Evolutionary conservation across 257 asterid genomes (phyloP), one percentile per base, ranked within the genome.

Genomic region (Anisodus acutangulus): DNA sequence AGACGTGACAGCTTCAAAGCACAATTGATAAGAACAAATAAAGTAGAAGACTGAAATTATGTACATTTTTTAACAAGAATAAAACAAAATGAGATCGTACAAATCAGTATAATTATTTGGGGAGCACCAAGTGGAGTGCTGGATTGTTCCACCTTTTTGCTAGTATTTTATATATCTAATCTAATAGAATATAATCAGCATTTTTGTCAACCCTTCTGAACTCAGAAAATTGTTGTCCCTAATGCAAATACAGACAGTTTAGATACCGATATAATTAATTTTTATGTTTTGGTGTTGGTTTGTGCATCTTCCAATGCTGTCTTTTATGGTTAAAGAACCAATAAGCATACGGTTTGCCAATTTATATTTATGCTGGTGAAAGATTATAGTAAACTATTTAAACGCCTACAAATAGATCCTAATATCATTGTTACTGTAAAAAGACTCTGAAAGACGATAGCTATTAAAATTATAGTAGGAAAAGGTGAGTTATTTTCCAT

Each of bases 141-240:
- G 22, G 79, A 84, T 85, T 80, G 86, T 86, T 81, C 84, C 86
- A 85, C 17, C 83, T 11, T 80, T 72, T 70, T 53, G 45, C 62
- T 60, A 62, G 51, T 3, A 53, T 71, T 71, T 3, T 74, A 49
- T 62, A 62, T 19, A 62, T 59, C 13, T 60, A 26, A 39, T 16
- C 51, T 37, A 68, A 51, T 76, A 13, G n/a, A 76, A 74, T 74
- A 62, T 60, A 58, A 85, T 45, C 19, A 53, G 47, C 85, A 66
- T 79, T 19, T 67, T 85, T 85, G 93, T 90, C 92, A 91, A 89
- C 95, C 87, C 84, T 85, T 85, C n/a, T 82, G n/a, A 69, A 83
- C 49, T 22, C 76, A 54, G 53, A 62, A 82, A 71, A 69, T 11
- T 17, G 69, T 6, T 63, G 72, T 72, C 17, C 26, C 72, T 41